phyloP scores from a whole-genome alignment of 2,329 filamentous ascomycete species.

The Chrysoporthe puriensis region DNA sequence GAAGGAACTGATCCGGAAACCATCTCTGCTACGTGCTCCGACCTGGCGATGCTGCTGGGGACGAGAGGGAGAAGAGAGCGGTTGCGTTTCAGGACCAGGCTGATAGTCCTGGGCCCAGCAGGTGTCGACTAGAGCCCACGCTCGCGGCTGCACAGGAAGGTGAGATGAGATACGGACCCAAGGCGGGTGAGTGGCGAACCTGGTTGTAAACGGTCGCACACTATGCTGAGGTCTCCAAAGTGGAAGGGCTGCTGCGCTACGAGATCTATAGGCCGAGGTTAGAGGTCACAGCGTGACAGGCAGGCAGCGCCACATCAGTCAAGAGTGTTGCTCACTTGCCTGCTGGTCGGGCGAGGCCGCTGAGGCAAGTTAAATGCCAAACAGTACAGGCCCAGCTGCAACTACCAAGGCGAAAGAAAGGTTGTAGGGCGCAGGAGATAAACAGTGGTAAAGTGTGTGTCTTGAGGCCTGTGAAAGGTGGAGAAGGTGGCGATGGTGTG shows the following conservation, averaged over 20 bases:
- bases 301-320: background rate
- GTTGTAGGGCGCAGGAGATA: no score
- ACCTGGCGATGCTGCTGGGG: background rate
- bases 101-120: background rate
- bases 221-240: no score
- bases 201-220: background rate
- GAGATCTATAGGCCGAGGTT: background rate
- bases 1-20: constrained; percentile 35
- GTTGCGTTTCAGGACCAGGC: background rate
- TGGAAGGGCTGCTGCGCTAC: no score
- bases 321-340: no score
- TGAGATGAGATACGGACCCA: background rate
- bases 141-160: background rate
- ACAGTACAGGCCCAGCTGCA: background rate
- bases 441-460: background rate
- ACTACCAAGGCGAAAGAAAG: no score
- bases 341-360: no score
- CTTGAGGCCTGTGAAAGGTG: background rate
- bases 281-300: background rate
- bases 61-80: background rate
- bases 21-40: constrained; percentile 9
- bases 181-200: background rate
- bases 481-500: background rate
- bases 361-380: background rate
- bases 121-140: background rate